phyloP scores from a whole-genome alignment of 192 early-diverging fungal species.

The Hyaloraphidium curvatum region DNA sequence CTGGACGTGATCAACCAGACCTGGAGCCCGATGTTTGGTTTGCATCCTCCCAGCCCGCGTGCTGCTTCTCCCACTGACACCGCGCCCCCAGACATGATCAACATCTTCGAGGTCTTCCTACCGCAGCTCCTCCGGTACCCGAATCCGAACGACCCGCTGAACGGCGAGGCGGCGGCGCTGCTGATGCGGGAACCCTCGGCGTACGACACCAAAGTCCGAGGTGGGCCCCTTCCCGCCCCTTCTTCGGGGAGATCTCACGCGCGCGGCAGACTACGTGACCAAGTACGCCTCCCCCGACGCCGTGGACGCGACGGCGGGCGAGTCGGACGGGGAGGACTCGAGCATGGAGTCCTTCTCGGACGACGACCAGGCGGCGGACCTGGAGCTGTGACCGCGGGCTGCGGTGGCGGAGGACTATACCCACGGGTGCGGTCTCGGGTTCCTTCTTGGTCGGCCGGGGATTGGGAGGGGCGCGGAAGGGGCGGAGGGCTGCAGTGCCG shows the following conservation, averaged over 20 bases:
- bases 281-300: conserved; percentile 72
- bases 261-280: conserved; percentile 48
- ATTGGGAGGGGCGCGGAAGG: too few relatives aligned
- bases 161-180: conserved; percentile 94
- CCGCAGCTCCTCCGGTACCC: conserved; percentile 95
- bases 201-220: conserved; percentile 89
- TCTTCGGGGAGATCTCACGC: background rate
- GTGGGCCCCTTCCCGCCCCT: conserved; percentile 13
- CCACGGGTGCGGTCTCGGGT: too few relatives aligned
- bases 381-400: conserved; percentile 43
- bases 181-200: conserved; percentile 80
- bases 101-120: conserved; percentile 97
- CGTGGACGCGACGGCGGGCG: conserved; percentile 52
- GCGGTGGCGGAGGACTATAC: too few relatives aligned
- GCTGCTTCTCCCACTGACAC: background rate
- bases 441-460: too few relatives aligned
- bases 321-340: conserved; percentile 49
- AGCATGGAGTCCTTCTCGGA: conserved; percentile 63
- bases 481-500: too few relatives aligned
- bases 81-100: conserved; percentile 68
- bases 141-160: conserved; percentile 97
- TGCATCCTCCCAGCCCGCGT: background rate
- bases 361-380: conserved; percentile 61
- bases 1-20: conserved; percentile 99
- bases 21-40: conserved; percentile 99